phyloP scores from a whole-genome alignment of 2,329 filamentous ascomycete species.

The Cladosporium sp. region DNA sequence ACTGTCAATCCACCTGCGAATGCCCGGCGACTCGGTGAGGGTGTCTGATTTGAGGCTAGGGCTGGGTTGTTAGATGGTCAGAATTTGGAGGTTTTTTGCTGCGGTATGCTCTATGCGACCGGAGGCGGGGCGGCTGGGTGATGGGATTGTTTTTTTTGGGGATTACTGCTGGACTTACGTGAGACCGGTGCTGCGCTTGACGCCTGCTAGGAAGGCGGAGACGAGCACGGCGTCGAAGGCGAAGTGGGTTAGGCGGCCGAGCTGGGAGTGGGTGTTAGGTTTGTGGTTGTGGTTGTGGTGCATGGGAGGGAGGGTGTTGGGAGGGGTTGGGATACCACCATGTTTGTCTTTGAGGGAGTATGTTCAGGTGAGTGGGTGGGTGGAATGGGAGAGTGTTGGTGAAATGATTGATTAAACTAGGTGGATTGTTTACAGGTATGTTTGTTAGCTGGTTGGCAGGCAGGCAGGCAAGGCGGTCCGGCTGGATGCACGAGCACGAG shows the following conservation, averaged over 20 bases:
- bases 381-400: not conserved
- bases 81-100: too few species aligned
- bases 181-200: slow-evolving; percentile 94
- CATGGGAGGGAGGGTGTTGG: not conserved
- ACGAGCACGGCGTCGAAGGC: slow-evolving; percentile 95
- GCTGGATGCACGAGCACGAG: slow-evolving; percentile 10
- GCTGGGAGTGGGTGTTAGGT: slow-evolving; percentile 65
- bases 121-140: not conserved
- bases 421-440: not conserved
- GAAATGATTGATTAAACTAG: slow-evolving; percentile 4
- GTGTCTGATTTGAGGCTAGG: slow-evolving; percentile 84
- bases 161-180: slow-evolving; percentile 65
- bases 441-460: not conserved
- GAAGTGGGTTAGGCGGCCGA: slow-evolving; percentile 90
- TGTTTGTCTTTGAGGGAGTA: too few species aligned
- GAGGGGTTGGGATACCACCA: slow-evolving; percentile 19
- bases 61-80: slow-evolving; percentile 47
- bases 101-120: too few species aligned
- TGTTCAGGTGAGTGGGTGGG: not conserved
- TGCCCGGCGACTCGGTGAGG: slow-evolving; percentile 74
- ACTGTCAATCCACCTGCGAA: slow-evolving; percentile 84
- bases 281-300: slow-evolving; percentile 35
- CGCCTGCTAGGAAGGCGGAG: slow-evolving; percentile 91
- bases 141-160: not conserved
- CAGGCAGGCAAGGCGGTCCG: too few species aligned